Evolutionary conservation across 2,329 filamentous ascomycete species (phyloP).

Genomic region (Fusarium floridanum): DNA sequence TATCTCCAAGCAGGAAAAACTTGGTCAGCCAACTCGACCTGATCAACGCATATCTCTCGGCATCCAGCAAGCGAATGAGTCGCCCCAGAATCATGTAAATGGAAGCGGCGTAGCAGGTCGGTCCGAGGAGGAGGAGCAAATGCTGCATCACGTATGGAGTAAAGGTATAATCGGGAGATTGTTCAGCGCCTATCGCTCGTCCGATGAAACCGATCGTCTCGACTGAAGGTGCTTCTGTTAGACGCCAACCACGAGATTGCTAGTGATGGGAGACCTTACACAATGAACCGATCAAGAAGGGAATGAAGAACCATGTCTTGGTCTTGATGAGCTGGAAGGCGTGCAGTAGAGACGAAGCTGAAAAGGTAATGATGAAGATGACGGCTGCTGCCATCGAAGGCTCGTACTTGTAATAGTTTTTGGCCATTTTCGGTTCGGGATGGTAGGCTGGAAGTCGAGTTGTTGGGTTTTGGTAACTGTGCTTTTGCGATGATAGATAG

Average conservation of each 20-base stretch:
- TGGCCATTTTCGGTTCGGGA: background rate
- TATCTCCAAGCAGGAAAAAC: conserved; percentile 61
- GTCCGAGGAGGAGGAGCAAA: conserved; percentile 51
- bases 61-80: conserved; percentile 51
- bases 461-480: too few relatives aligned
- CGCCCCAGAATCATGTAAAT: conserved; percentile 60
- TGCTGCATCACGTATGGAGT: conserved; percentile 54
- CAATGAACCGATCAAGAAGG: background rate
- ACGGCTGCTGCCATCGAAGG: background rate
- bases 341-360: background rate
- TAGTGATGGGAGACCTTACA: background rate
- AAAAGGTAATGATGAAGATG: background rate
- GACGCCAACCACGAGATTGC: background rate
- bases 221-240: conserved; percentile 6
- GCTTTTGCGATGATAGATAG: too few relatives aligned
- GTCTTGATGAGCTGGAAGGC: background rate
- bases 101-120: conserved; percentile 56
- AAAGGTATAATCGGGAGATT: conserved; percentile 51
- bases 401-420: background rate
- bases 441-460: too few relatives aligned
- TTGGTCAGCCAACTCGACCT: conserved; percentile 58
- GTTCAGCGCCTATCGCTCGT: conserved; percentile 56
- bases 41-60: conserved; percentile 55
- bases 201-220: conserved; percentile 55
- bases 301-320: conserved; percentile 5